A percentile compares a stretch with the other conserved stretches of the same genome.
These are phyloP conservation scores for Plantago ovata DNA, from an alignment of 257 asterid genomes.

Conservation along the genomic window DNA sequence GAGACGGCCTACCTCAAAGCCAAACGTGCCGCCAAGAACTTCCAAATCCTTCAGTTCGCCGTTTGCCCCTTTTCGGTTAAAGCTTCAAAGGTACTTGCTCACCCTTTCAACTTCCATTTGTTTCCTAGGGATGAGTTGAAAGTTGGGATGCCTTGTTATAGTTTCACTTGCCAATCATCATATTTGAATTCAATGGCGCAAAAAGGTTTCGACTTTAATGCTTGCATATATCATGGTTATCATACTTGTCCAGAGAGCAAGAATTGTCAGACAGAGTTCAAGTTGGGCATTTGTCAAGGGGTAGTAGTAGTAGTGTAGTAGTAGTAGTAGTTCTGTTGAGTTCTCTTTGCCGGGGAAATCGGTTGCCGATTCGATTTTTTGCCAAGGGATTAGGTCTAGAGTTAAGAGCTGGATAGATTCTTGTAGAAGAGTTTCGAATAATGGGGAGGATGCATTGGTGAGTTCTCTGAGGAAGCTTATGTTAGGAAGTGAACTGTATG, in stretches of 20 bases:
- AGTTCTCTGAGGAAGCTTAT: constrained; percentile 62
- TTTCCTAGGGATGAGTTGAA: constrained; percentile 92
- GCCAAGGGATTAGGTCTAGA: constrained; percentile 65
- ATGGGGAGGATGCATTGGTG: constrained; percentile 59
- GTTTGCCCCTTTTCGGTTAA: constrained; percentile 78
- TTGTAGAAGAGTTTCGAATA: constrained; percentile 37
- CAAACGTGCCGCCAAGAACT: constrained; percentile 65
- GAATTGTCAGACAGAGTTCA: constrained; percentile 56
- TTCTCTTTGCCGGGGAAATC: constrained; percentile 46
- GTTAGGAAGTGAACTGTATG: constrained; percentile 57
- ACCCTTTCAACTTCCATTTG: constrained; percentile 90
- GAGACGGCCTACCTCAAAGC: constrained; percentile 69
- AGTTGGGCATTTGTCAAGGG: constrained; percentile 39
- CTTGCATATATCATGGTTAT: constrained; percentile 87
- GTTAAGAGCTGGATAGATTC: constrained; percentile 66
- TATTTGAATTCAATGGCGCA: constrained; percentile 68
- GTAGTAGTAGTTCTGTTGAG: constrained; percentile 16
- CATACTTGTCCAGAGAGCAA: constrained; percentile 85
- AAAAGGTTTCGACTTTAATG: constrained; percentile 91
- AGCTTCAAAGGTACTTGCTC: constrained; percentile 59
- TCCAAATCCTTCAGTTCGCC: constrained; percentile 79
- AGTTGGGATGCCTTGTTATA: constrained; percentile 81
- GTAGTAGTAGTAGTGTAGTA: no score
- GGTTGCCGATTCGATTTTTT: constrained; percentile 79
- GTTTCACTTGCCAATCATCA: constrained; percentile 79